Base-by-base conservation (phyloP, 2,329 filamentous ascomycete species). In the Clarireedia monteithiana region DNA sequence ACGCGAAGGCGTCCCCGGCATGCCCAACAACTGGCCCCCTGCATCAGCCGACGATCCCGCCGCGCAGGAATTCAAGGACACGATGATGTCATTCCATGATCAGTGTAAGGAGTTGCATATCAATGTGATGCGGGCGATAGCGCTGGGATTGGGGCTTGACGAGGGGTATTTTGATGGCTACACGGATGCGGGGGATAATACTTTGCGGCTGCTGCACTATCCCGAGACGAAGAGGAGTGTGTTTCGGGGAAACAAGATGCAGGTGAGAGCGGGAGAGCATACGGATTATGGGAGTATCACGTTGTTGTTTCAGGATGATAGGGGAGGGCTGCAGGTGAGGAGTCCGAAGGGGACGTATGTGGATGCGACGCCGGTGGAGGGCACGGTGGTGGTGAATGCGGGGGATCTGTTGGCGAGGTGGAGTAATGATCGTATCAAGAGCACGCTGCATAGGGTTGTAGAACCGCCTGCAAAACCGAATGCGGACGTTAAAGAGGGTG, bases 351-450 rank as follows among this genome's bases (percentile, higher is more conserved):
- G 88, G 2, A 82, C 78, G 0, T 96, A 91, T 66, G 83, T 96
- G 40, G 83, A 96, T 66, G 91, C 89, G 1, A 89, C 82, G 6
- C 91, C 91, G 0, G 92, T 95, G 58, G 77, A 83, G 38, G 85
- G 84, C 54, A 91, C 89, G 0, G 86, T 94, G 42, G 89, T 96
- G 10, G 81, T 96, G 61, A 96, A 96, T 66, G 91, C 91, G 0
- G 91, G 91, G 1, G 91, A 96, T 68, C 69, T 96, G 63, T 75
- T 96, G 50, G 86, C 89, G 1, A 78, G 91, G 52, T 96, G 91
- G 91, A 89, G 87, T 61, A 96, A 96, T 67, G 89, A 95, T 66
- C 87, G 82, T 4, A 95, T 96, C 73, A 91, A 88, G 74, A 92
- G 88, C 68, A 96, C 91, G 4, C 82, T 91, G 58, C 91, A 96